Conservation (phyloP, 164 flowering plant genomes). For the Annona cherimola region DNA sequence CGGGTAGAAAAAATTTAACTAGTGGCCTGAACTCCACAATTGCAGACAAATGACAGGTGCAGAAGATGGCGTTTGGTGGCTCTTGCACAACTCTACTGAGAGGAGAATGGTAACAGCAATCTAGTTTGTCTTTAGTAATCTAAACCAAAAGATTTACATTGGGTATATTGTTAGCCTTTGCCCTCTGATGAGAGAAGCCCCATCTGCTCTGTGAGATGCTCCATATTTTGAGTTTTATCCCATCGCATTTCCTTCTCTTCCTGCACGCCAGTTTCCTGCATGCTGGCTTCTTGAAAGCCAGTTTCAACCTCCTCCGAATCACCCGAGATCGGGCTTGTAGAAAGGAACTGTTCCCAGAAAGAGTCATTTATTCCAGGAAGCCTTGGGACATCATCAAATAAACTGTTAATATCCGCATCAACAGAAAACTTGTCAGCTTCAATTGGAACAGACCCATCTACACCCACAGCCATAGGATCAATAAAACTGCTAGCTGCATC, state of each 20-base stretch:
- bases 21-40: not conserved
- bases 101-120: not conserved
- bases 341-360: constrained; percentile 72
- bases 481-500: constrained; percentile 28
- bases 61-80: not conserved
- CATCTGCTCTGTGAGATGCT: constrained; percentile 79
- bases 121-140: not conserved
- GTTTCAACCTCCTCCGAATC: constrained; percentile 43
- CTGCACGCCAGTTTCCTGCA: constrained; percentile 25
- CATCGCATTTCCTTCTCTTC: constrained; percentile 42
- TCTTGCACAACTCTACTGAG: not conserved
- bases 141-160: constrained; percentile 2
- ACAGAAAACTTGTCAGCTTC: constrained; percentile 34
- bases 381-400: constrained; percentile 35
- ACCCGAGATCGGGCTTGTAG: constrained; percentile 26
- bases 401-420: constrained; percentile 44
- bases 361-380: constrained; percentile 31
- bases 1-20: not conserved
- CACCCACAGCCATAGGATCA: constrained; percentile 32
- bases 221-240: constrained; percentile 53
- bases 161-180: constrained; percentile 23
- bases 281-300: constrained; percentile 21
- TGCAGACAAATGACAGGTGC: not conserved
- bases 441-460: constrained; percentile 33
- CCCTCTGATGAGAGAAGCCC: constrained; percentile 59